Percentiles rank a stretch among this genome's conserved stretches.
Conservation (phyloP, 768 basidiomycete genomes). For the Porphyrellus cyaneotinctus region DNA sequence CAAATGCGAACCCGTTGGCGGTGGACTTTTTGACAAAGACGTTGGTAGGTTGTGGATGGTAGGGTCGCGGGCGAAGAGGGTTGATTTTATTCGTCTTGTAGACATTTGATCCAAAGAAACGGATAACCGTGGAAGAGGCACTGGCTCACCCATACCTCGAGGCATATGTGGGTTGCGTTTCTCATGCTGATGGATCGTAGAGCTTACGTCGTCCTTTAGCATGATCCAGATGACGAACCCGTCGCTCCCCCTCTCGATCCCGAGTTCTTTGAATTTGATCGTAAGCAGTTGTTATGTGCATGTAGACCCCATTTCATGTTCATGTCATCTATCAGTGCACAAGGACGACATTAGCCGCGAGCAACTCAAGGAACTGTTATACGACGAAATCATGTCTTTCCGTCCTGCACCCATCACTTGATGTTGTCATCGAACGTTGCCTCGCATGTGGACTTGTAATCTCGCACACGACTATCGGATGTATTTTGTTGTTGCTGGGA, state of each 20-base stretch:
- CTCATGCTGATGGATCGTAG: background rate
- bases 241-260: slow-evolving; percentile 92
- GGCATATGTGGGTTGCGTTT: slow-evolving; percentile 63
- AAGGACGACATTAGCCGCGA: slow-evolving; percentile 96
- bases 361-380: slow-evolving; percentile 90
- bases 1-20: slow-evolving; percentile 81
- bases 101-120: slow-evolving; percentile 98
- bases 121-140: slow-evolving; percentile 91
- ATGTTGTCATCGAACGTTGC: background rate
- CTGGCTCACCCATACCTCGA: slow-evolving; percentile 93
- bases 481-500: background rate
- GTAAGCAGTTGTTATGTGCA: slow-evolving; percentile 41
- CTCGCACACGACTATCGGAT: background rate
- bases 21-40: slow-evolving; percentile 80
- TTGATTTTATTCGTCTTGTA: slow-evolving; percentile 24
- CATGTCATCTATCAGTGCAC: slow-evolving; percentile 51
- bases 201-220: slow-evolving; percentile 39
- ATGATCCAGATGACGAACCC: slow-evolving; percentile 96
- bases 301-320: background rate
- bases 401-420: slow-evolving; percentile 54
- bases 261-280: slow-evolving; percentile 96
- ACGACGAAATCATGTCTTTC: slow-evolving; percentile 94
- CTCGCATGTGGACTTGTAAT: background rate
- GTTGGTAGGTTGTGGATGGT: slow-evolving; percentile 44
- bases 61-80: too few species aligned